phyloP scores from a whole-genome alignment of 768 basidiomycete genomes.

The Krasilnikovozyma curviuscula region DNA sequence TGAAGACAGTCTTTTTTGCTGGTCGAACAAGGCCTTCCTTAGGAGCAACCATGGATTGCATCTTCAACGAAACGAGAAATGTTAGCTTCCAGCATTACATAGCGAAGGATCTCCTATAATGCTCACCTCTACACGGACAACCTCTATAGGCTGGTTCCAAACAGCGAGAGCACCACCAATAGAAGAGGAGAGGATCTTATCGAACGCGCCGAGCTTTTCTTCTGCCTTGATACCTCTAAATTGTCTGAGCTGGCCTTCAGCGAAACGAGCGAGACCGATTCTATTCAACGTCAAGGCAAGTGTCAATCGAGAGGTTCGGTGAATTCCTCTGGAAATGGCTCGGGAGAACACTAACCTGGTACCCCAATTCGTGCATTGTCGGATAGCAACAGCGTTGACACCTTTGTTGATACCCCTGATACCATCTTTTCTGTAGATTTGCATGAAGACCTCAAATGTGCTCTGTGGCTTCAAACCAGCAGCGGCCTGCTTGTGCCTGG shows the following conservation, averaged over 20 bases:
- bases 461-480: constrained; percentile 59
- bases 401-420: constrained; percentile 96
- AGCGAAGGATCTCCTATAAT: too few species aligned
- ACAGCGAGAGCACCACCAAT: constrained; percentile 85
- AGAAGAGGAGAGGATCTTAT: constrained; percentile 74
- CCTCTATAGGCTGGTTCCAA: constrained; percentile 97
- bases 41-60: constrained; percentile 99
- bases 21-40: too few species aligned
- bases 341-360: constrained; percentile 41
- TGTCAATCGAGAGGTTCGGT: not conserved
- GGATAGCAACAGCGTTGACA: constrained; percentile 60
- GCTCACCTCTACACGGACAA: constrained; percentile 69
- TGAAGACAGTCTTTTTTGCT: constrained; percentile 74
- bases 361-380: constrained; percentile 86
- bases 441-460: constrained; percentile 83
- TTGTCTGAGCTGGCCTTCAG: constrained; percentile 59
- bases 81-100: too few species aligned
- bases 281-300: constrained; percentile 30
- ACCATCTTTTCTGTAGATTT: constrained; percentile 85
- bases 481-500: constrained; percentile 76
- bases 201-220: constrained; percentile 51
- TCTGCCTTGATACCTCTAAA: constrained; percentile 57
- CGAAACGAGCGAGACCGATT: constrained; percentile 90
- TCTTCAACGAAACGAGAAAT: constrained; percentile 35
- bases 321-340: too few species aligned